Conservation (phyloP, 345 rosid species). For the Euphorbia lathyris region DNA sequence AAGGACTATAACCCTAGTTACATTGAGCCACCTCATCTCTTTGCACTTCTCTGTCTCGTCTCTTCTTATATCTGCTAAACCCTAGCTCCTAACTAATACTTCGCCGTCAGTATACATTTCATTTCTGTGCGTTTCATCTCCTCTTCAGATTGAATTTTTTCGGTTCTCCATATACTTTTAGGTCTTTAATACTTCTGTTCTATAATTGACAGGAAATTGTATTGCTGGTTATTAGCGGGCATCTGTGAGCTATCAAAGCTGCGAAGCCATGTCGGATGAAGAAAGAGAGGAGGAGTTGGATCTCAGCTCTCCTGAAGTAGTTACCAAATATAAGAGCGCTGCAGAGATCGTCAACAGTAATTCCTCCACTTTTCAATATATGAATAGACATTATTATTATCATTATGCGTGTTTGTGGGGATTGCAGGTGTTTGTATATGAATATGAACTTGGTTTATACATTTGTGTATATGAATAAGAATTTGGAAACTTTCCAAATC, state of each 20-base stretch:
- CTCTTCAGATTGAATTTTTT: background rate
- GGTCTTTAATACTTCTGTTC: background rate
- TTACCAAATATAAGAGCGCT: slow-evolving; percentile 94
- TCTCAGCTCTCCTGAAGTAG: slow-evolving; percentile 87
- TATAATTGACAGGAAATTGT: background rate
- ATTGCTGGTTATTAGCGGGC: background rate
- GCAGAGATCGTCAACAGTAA: slow-evolving; percentile 95
- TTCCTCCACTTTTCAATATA: background rate
- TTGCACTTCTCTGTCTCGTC: background rate
- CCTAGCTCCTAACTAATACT: background rate
- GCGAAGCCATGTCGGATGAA: slow-evolving; percentile 83
- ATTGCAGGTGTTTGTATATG: background rate
- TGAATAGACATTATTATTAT: no score
- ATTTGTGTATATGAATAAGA: background rate
- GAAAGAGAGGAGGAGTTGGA: slow-evolving; percentile 97
- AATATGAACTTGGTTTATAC: background rate
- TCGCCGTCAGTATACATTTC: background rate
- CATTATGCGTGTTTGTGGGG: no score
- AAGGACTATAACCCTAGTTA: slow-evolving; percentile 16
- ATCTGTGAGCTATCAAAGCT: background rate
- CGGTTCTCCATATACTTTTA: background rate
- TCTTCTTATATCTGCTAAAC: background rate
- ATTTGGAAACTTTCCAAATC: background rate
- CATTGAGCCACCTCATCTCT: slow-evolving; percentile 13
- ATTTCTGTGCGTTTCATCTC: background rate